phyloP scores from a whole-genome alignment of 257 asterid species.

The Nicotiana undulata region DNA sequence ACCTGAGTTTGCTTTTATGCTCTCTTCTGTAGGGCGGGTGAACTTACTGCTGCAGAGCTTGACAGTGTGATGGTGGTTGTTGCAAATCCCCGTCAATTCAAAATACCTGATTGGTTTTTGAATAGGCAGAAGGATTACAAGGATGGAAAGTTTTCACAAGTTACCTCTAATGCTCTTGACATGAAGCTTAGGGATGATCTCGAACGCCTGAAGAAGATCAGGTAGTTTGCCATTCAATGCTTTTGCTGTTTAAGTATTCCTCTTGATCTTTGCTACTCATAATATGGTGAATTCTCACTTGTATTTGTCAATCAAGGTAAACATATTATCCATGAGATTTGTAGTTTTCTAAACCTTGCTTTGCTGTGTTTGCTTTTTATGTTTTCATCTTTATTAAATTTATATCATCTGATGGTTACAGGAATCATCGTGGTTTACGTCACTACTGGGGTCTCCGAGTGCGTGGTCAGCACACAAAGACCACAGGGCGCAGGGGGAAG shows the following conservation, averaged over 20 bases:
- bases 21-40: conserved; percentile 5
- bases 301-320: not conserved
- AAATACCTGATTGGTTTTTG: conserved; percentile 9
- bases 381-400: not conserved
- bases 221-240: not conserved
- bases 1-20: not conserved
- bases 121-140: conserved; percentile 11
- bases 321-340: not conserved
- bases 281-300: not conserved
- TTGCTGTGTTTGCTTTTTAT: not conserved
- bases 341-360: not conserved
- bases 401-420: not conserved
- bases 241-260: not conserved
- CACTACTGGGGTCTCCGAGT: conserved; percentile 17
- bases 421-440: conserved; percentile 14
- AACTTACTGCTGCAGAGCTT: conserved; percentile 7
- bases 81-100: conserved; percentile 11
- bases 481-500: conserved; percentile 6
- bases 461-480: conserved; percentile 12
- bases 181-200: conserved; percentile 10
- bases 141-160: conserved; percentile 9
- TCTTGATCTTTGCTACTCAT: not conserved
- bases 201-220: conserved; percentile 5
- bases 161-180: conserved; percentile 9
- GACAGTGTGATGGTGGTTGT: conserved; percentile 12